Evolutionary conservation across 2,329 filamentous ascomycete genomes (phyloP), one percentile per base, ranked within the genome.

Genomic region (Lasiodiplodia hormozganensis): DNA sequence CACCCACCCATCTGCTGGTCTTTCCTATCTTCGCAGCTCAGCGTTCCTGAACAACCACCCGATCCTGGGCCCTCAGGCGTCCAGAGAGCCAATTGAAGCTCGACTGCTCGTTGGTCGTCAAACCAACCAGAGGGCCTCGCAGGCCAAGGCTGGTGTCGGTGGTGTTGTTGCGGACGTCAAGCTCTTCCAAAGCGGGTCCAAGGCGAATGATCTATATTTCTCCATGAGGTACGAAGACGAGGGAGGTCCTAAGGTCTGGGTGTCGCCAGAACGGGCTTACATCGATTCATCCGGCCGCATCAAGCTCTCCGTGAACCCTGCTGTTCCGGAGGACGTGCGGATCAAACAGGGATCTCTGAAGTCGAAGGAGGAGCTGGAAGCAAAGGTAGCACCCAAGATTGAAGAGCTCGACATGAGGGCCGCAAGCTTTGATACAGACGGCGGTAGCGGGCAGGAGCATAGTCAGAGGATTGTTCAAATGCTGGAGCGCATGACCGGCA

Each of bases 1-100:
- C 69, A 90, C 89, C 8, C 89, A 91, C 76, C 89, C 89, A 2
- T 89, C 87, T 4, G 89, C 87, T 4, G 89, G 89, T 70, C 80
- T 91, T 5, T 85, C 86, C 16, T 90, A 91, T 75, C 79, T 86
- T 3, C 84, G 87, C 60, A 86, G 85, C 14, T 82, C 83, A 67
- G 81, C 85, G 25, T 81, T 85, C 73, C 78, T 88, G 54, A 80
- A 84, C 72, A 90, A 90, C 73, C 87, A 90, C 74, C 86, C 88
- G 2, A 75, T 85, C 36, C 85, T 86, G 72, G 89, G 89, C 4
- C 89, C 89, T 11, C 88, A 89, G 73, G 77, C 78, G 2, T 73
- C 79, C 34, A 81, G 81, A 28, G 74, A 83, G 4, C 88, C 88
- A 0, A 81, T 90, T 3, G 77, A 86, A 69, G 86, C 87, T 4